phyloP scores from a whole-genome alignment of 495 filamentous ascomycete genomes.

The Parathielavia appendiculata region DNA sequence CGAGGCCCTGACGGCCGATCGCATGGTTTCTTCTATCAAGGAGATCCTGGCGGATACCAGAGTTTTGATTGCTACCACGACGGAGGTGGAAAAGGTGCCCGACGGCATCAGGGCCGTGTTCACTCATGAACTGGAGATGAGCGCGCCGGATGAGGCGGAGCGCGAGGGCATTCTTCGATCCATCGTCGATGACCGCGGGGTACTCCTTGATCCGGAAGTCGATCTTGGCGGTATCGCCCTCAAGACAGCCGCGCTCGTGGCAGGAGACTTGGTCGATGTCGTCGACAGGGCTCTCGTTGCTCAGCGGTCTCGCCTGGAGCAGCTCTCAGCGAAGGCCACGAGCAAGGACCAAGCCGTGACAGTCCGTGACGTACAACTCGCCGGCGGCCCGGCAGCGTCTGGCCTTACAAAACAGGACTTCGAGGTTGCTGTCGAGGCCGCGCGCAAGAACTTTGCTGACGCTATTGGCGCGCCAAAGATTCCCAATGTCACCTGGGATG shows the following conservation, averaged over 20 bases:
- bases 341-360: slow-evolving; percentile 47
- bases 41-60: slow-evolving; percentile 68
- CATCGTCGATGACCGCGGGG: slow-evolving; percentile 67
- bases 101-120: slow-evolving; percentile 87
- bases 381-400: slow-evolving; percentile 76
- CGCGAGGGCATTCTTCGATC: slow-evolving; percentile 77
- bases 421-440: slow-evolving; percentile 83
- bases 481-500: slow-evolving; percentile 92
- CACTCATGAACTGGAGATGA: slow-evolving; percentile 92
- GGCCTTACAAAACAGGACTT: slow-evolving; percentile 85
- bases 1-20: slow-evolving; percentile 83
- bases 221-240: slow-evolving; percentile 77
- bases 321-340: slow-evolving; percentile 47
- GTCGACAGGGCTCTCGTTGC: slow-evolving; percentile 83
- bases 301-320: slow-evolving; percentile 64
- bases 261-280: slow-evolving; percentile 89
- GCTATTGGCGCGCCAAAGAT: slow-evolving; percentile 97
- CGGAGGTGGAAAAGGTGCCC: slow-evolving; percentile 86
- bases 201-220: slow-evolving; percentile 70
- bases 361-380: slow-evolving; percentile 74
- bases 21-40: slow-evolving; percentile 76
- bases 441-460: slow-evolving; percentile 95
- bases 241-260: slow-evolving; percentile 93
- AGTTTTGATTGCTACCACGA: slow-evolving; percentile 87
- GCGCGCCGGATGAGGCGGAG: slow-evolving; percentile 87